Evolutionary conservation across 371 early-diverging fungal genomes (phyloP).

Genomic region (Apophysomyces trapeziformis): DNA sequence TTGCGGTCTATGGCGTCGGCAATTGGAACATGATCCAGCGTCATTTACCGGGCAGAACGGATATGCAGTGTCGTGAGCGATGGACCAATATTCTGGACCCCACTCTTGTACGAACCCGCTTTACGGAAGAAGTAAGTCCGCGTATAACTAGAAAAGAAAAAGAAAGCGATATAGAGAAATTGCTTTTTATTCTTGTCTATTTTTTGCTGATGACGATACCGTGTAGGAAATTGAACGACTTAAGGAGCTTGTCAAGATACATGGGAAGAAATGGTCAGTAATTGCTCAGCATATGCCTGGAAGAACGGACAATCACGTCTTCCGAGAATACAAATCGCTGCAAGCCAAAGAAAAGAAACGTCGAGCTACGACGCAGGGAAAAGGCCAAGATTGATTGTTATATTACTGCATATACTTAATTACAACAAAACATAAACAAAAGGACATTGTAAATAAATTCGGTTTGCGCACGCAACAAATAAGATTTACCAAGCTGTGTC

Average conservation of each 20-base stretch:
- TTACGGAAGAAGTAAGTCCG: slow-evolving; percentile 56
- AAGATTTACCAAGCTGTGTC: too few relatives aligned
- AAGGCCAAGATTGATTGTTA: too few relatives aligned
- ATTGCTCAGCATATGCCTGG: slow-evolving; percentile 36
- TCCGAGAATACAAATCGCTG: slow-evolving; percentile 22
- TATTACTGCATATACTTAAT: too few relatives aligned
- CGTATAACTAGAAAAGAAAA: too few relatives aligned
- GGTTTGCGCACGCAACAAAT: too few relatives aligned
- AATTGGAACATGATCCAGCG: slow-evolving; percentile 79
- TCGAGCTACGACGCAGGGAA: too few relatives aligned
- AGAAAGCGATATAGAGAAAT: background rate
- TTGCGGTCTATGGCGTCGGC: slow-evolving; percentile 68
- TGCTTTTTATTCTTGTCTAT: background rate
- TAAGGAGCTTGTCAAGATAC: slow-evolving; percentile 19
- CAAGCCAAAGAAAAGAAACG: too few relatives aligned
- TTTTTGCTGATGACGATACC: background rate
- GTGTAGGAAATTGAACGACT: slow-evolving; percentile 24
- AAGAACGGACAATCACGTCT: slow-evolving; percentile 38
- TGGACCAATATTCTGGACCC: slow-evolving; percentile 78
- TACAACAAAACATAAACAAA: too few relatives aligned
- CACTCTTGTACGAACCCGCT: slow-evolving; percentile 53
- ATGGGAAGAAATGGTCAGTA: slow-evolving; percentile 40
- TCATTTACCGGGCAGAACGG: slow-evolving; percentile 78
- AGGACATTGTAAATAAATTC: too few relatives aligned
- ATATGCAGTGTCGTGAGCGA: slow-evolving; percentile 89